These are phyloP conservation scores for Rostrohypoxylon terebratum DNA, from an alignment of 495 filamentous ascomycete species.

Conservation along the genomic window DNA sequence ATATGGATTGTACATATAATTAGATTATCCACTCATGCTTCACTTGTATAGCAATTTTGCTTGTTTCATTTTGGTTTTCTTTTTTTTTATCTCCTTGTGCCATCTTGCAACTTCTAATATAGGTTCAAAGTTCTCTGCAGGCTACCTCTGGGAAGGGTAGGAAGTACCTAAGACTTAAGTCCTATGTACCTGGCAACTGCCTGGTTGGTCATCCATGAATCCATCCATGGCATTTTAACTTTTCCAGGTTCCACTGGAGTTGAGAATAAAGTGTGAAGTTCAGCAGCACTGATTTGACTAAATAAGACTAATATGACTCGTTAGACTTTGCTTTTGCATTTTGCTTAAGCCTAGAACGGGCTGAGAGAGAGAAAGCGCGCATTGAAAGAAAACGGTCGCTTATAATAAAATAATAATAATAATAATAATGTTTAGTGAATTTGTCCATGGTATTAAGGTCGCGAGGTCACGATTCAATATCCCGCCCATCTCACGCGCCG, in stretches of 20 bases:
- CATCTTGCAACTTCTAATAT: slow-evolving; percentile 1
- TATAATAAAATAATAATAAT: too few species aligned
- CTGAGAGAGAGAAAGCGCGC: neutral
- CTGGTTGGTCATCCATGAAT: neutral
- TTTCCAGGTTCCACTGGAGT: neutral
- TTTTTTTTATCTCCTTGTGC: neutral
- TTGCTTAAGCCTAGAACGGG: neutral
- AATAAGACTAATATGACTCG: neutral
- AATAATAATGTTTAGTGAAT: neutral
- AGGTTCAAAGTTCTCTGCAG: neutral
- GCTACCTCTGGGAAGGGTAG: neutral
- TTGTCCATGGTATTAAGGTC: neutral
- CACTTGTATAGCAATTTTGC: slow-evolving; percentile 4
- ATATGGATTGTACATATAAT: neutral
- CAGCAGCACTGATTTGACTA: slow-evolving; percentile 17
- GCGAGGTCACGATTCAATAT: slow-evolving; percentile 2
- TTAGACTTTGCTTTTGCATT: slow-evolving; percentile 19
- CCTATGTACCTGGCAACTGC: neutral
- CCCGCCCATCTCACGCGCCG: neutral
- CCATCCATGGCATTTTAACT: slow-evolving; percentile 11
- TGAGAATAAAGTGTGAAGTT: slow-evolving; percentile 17
- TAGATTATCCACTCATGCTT: neutral
- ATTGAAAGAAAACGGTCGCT: neutral
- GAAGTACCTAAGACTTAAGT: too few species aligned
- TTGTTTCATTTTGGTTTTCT: slow-evolving; percentile 14